Evolutionary conservation across 306 rosid genomes (phyloP).

Genomic region (Corylus avellana): DNA sequence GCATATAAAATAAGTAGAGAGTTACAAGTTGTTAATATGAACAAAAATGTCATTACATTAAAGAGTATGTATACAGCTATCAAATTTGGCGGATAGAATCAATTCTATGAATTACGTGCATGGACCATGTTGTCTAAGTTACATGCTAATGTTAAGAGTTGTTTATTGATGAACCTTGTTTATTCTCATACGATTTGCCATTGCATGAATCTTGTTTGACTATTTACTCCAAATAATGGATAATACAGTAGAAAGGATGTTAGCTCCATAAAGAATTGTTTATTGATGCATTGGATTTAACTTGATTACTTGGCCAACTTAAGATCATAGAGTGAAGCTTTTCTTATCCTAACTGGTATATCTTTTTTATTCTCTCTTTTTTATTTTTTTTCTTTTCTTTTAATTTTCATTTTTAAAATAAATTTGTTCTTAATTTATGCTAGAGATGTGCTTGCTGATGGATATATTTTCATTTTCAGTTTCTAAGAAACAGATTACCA

Average conservation of each 20-base stretch:
- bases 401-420: not conserved
- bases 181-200: no score
- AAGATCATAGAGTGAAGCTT: not conserved
- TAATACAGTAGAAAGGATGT: no score
- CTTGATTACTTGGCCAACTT: not conserved
- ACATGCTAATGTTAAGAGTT: not conserved
- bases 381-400: no score
- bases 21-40: not conserved
- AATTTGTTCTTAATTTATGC: not conserved
- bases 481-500: conserved; percentile 52
- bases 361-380: no score
- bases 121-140: not conserved
- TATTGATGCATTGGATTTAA: no score
- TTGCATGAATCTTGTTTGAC: not conserved
- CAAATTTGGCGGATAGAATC: not conserved
- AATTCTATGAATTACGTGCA: not conserved
- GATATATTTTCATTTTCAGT: conserved; percentile 50
- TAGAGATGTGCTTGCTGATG: conserved; percentile 14
- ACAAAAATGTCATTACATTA: not conserved
- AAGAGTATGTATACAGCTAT: not conserved
- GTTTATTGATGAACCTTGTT: no score
- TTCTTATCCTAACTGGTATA: not conserved
- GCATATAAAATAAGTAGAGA: not conserved
- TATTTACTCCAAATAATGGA: no score
- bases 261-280: no score